These are phyloP conservation scores for Microdochium trichocladiopsis DNA, from an alignment of 2,329 filamentous ascomycete genomes.

Conservation along the genomic window DNA sequence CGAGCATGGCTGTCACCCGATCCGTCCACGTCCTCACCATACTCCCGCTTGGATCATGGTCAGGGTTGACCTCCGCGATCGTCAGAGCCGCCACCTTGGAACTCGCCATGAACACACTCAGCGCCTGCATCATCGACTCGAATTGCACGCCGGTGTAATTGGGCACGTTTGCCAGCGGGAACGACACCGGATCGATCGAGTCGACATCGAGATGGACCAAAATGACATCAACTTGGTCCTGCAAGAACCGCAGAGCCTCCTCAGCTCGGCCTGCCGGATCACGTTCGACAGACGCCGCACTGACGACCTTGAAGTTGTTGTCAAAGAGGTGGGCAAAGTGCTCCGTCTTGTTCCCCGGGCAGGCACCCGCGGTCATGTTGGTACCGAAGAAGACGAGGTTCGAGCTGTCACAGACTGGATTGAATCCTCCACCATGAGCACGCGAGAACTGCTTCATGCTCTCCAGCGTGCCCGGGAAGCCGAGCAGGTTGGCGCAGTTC, in stretches of 20 bases:
- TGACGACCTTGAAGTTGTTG: no score
- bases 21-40: no score
- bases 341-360: conserved; percentile 1
- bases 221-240: conserved; percentile 1
- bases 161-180: conserved; percentile 1
- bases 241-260: no score
- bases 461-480: no score
- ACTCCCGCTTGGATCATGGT: conserved; percentile 1
- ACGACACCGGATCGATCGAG: conserved; percentile 1
- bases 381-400: conserved; percentile 2
- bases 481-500: no score
- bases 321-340: neutral
- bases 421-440: neutral
- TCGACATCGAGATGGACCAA: conserved; percentile 2
- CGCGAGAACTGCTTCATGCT: no score
- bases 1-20: no score
- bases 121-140: conserved; percentile 1
- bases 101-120: neutral
- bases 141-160: neutral
- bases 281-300: no score
- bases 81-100: neutral
- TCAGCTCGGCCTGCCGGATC: no score
- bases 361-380: neutral
- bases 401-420: neutral
- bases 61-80: conserved; percentile 1